phyloP scores from a whole-genome alignment of 2,329 filamentous ascomycete species.

The Alternaria sp. region DNA sequence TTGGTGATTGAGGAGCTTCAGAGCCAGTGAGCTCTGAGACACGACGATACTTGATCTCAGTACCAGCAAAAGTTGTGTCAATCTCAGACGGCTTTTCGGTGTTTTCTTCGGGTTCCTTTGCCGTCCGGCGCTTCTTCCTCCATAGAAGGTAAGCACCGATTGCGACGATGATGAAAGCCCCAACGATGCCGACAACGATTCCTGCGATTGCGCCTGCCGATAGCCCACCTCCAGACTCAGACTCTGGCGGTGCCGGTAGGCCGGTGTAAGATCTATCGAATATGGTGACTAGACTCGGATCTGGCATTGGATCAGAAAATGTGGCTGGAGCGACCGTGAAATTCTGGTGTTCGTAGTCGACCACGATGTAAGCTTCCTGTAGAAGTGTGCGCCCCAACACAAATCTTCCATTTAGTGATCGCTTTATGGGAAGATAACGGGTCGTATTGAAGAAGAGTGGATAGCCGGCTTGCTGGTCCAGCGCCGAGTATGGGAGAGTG shows the following conservation, averaged over 20 bases:
- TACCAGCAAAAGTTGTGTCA: conserved; percentile 35
- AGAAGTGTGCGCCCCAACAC: conserved; percentile 46
- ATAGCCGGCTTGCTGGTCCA: conserved; percentile 24
- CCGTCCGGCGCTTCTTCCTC: conserved; percentile 26
- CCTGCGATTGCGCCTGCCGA: conserved; percentile 41
- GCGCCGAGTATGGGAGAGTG: conserved; percentile 36
- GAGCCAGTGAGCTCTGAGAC: conserved; percentile 46
- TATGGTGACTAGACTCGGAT: conserved; percentile 29
- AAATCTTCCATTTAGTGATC: conserved; percentile 26
- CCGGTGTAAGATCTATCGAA: conserved; percentile 24
- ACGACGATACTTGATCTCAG: conserved; percentile 40
- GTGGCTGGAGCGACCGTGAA: conserved; percentile 41
- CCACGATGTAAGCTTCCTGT: conserved; percentile 47
- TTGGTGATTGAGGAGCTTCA: conserved; percentile 33
- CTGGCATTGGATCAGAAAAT: conserved; percentile 29
- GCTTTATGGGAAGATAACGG: conserved; percentile 43
- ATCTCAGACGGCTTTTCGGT: conserved; percentile 29
- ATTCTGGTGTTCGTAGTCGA: conserved; percentile 45
- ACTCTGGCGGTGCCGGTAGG: not conserved
- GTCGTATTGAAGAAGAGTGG: conserved; percentile 13
- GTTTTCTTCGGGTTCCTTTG: conserved; percentile 12
- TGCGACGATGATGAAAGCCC: conserved; percentile 30
- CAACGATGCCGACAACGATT: conserved; percentile 42
- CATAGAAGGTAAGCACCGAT: conserved; percentile 37
- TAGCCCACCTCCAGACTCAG: conserved; percentile 20